Base-by-base conservation (phyloP, 306 rosid genomes). In the Rosa persica region DNA sequence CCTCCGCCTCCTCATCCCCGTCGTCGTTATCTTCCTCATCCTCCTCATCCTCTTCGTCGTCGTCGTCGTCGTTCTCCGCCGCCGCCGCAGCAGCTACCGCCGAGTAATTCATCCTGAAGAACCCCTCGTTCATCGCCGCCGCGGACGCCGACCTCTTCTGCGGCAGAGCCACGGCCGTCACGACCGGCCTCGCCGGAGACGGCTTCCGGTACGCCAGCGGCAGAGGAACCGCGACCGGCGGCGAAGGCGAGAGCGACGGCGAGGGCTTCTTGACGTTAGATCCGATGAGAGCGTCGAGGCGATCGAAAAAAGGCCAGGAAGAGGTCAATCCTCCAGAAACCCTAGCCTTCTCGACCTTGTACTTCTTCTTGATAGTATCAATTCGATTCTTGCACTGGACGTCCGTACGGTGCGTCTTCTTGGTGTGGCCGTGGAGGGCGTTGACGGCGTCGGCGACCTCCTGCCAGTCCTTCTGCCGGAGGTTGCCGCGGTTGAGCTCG, bases 401-500 rank as follows among this genome's bases (percentile, higher is more conserved):
- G 54, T 94, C 98, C 4, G 98, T 92, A 17, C 98, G 93, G 82
- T 88, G 87, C 13, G 98, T 92, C 81, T 94, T 94, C 88, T 92
- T 90, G 16, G 95, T 89, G 75, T 81, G 93, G 74, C 97, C 98
- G 10, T 94, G 98, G 46, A 92, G 97, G 19, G 93, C 89, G 83
- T 94, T 94, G 75, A 94, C 98, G 52, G 97, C 86, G 70, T 94
- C 98, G 2, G 98, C 98, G 22, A 94, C 97, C 8, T 94, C 98
- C 81, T 92, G 95, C 98, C 98, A 94, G 70, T 94, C 98, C 80
- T 94, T 94, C 87, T 90, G 98, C 9, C 98, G 97, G 83, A 94
- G 98, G 65, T 92, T 92, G 13, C 98, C 98, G 15, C 98, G 97
- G 86, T 94, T 94, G 52, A 94, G 97, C 80, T 94, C 97, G 8